Evolutionary conservation across 371 early-diverging fungal species (phyloP).

Genomic region (Rhizopus sp.): DNA sequence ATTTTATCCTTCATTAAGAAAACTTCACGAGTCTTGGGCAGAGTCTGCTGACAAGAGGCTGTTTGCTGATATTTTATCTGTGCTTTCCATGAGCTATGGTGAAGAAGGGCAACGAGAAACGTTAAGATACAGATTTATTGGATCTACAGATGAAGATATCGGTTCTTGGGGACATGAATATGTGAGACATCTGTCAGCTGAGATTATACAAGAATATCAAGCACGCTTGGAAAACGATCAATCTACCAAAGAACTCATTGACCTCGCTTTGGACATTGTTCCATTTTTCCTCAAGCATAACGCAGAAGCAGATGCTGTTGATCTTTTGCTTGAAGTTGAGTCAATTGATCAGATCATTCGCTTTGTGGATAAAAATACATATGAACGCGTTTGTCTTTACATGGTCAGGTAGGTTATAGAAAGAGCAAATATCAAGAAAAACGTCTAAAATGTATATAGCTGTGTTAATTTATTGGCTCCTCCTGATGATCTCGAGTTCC

Average conservation of each 20-base stretch:
- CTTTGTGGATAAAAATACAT: conserved; percentile 91
- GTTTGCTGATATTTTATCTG: conserved; percentile 94
- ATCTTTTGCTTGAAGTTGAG: conserved; percentile 90
- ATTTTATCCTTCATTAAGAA: conserved; percentile 76
- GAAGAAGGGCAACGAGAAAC: conserved; percentile 83
- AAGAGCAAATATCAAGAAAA: background rate
- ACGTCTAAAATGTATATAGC: conserved; percentile 41
- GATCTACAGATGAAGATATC: conserved; percentile 75
- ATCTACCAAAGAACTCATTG: conserved; percentile 64
- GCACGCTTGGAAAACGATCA: conserved; percentile 62
- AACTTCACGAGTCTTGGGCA: conserved; percentile 76
- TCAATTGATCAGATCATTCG: conserved; percentile 72
- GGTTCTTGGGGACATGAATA: conserved; percentile 99
- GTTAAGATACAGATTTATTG: conserved; percentile 83
- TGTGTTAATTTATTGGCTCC: conserved; percentile 90
- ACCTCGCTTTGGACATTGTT: conserved; percentile 81
- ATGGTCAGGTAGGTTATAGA: conserved; percentile 75
- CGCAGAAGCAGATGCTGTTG: conserved; percentile 97
- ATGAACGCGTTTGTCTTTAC: conserved; percentile 93
- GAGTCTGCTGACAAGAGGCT: conserved; percentile 77
- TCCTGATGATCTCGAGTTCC: conserved; percentile 85
- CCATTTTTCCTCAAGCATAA: conserved; percentile 92
- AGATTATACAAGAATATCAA: conserved; percentile 86
- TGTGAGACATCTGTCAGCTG: conserved; percentile 92
- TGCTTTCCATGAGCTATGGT: conserved; percentile 94